Conservation (phyloP, 176 grass and related monocot genomes). For the Cocos nucifera region DNA sequence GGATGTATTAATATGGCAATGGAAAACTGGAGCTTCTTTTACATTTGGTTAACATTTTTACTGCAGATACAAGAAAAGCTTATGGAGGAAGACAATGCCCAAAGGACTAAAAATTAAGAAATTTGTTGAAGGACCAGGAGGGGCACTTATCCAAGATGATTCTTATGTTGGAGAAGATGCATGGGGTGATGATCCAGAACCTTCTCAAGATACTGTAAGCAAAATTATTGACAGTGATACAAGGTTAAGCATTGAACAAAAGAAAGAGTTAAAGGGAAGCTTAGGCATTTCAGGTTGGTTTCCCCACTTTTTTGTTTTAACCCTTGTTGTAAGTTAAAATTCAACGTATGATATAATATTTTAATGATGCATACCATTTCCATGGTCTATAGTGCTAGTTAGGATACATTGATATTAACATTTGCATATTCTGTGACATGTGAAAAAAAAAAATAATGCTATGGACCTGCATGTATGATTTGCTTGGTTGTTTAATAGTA, state of each 20-base stretch:
- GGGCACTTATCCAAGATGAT: conserved; percentile 21
- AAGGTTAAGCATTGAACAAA: conserved; percentile 19
- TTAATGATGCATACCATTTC: too few species aligned
- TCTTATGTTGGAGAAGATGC: conserved; percentile 36
- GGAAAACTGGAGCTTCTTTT: background rate
- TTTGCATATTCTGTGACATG: too few species aligned
- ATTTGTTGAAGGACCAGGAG: conserved; percentile 25
- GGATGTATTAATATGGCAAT: too few species aligned
- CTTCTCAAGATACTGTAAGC: conserved; percentile 2
- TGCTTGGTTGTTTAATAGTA: too few species aligned
- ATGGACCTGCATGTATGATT: too few species aligned
- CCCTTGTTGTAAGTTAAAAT: too few species aligned
- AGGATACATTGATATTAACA: too few species aligned
- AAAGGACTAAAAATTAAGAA: conserved; percentile 34
- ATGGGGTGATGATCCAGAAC: conserved; percentile 19
- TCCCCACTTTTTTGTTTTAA: too few species aligned
- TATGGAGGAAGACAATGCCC: conserved; percentile 32
- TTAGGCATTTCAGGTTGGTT: conserved; percentile 6
- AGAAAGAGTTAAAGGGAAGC: conserved; percentile 16
- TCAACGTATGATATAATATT: too few species aligned
- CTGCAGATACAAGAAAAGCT: conserved; percentile 24
- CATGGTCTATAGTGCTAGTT: too few species aligned
- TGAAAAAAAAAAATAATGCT: too few species aligned
- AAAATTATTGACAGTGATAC: conserved; percentile 20
- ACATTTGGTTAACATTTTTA: background rate